Base-by-base conservation (phyloP, 345 rosid genomes). In the Linum trigynum region DNA sequence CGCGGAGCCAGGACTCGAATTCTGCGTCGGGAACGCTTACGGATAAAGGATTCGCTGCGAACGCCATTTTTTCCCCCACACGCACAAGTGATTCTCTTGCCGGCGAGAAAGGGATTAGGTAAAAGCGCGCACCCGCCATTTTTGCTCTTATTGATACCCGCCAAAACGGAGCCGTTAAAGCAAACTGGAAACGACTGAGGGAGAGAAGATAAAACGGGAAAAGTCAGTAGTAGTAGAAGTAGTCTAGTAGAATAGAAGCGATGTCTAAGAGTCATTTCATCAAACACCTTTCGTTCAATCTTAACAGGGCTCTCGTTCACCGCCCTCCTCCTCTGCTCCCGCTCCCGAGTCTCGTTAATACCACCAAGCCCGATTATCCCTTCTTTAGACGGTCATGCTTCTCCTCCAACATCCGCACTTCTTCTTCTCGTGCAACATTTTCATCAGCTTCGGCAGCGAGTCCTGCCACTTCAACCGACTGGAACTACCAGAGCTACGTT, bases 1-100 rank as follows among this genome's bases (percentile, higher is more conserved):
- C 98, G 1, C 98, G 96, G 71, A 80, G 90, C 90, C 99, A 94
- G 38, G 96, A 79, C 60, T 94, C 95, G 82, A 94, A 85, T 60
- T 86, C 83, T 5, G 89, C 77, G 74, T 94, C 95, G 0, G 95
- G 86, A 2, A 88, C 84, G 83, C 83, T 83, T 2, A 88, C 82
- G 14, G 97, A 84, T 16, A 90, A 76, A 10, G 96, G 99, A 66
- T 85, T 77, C 8, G 85, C 35, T 15, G 74, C 16, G 73, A 87
- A 87, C 0, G 69, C 80, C 75, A 75, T 81, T 4, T 11, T 11
- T 23, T 11, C 58, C 12, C 58, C 12, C 58, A 55, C 58, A 55
- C 12, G 58, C 12, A 12, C 58, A 55, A 14, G 15, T 14, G 58
- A 55, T 6, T 6, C 10, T 5, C 4, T 4, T 11, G 58, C 12